Conservation (phyloP, 2,329 filamentous ascomycete genomes). For the Exophiala xenobiotica region DNA sequence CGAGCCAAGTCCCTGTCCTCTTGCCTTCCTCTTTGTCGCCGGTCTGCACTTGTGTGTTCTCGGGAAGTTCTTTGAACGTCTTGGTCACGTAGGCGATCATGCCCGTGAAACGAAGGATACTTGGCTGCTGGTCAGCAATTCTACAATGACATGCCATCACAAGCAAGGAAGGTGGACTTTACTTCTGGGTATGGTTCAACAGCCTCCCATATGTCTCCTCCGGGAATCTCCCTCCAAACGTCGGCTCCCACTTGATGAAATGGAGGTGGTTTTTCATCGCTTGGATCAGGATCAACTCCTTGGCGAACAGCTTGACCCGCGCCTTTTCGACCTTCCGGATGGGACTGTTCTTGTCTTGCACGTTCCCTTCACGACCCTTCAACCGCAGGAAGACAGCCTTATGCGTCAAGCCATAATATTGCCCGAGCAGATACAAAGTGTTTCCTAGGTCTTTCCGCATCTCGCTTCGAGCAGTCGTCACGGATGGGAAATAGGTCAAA, state of each 20-base stretch:
- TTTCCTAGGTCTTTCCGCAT: conserved; percentile 67
- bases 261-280: conserved; percentile 61
- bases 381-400: conserved; percentile 65
- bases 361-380: conserved; percentile 37
- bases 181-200: conserved; percentile 56
- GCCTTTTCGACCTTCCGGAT: conserved; percentile 57
- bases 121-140: conserved; percentile 1
- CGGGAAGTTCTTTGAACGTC: conserved; percentile 43
- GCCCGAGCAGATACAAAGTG: conserved; percentile 70
- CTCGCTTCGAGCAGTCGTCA: conserved; percentile 68
- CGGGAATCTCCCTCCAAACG: conserved; percentile 72
- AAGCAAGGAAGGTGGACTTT: conserved; percentile 3
- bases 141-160: background rate
- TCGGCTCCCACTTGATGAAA: conserved; percentile 69
- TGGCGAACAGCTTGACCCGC: conserved; percentile 63
- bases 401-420: conserved; percentile 71
- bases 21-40: conserved; percentile 16
- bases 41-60: background rate
- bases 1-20: conserved; percentile 52
- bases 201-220: conserved; percentile 64
- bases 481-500: conserved; percentile 75
- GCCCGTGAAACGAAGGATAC: conserved; percentile 65
- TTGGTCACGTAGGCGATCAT: conserved; percentile 65
- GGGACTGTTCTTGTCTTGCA: conserved; percentile 30
- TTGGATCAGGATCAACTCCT: conserved; percentile 66